These are phyloP conservation scores for Brettanomyces bruxellensis DNA, from an alignment of 805 yeast genomes.

Conservation along the genomic window DNA sequence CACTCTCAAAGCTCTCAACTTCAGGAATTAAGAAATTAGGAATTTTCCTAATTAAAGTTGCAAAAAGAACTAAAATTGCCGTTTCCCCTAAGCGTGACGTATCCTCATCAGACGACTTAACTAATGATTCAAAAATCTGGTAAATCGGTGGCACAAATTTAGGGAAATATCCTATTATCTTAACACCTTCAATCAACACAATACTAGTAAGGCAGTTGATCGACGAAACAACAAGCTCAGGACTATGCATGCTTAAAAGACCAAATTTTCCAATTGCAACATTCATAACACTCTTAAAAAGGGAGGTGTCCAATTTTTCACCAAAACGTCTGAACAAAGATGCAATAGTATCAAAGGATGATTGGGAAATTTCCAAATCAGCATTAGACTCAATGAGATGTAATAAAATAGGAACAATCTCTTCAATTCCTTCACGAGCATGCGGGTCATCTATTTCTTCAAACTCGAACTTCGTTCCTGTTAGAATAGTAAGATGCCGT, in stretches of 20 bases:
- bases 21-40: slow-evolving; percentile 78
- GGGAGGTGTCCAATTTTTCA: slow-evolving; percentile 33
- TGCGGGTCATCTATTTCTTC: slow-evolving; percentile 47
- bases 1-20: slow-evolving; percentile 49
- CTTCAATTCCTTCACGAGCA: slow-evolving; percentile 42
- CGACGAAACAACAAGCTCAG: slow-evolving; percentile 66
- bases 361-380: slow-evolving; percentile 50
- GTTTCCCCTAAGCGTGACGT: slow-evolving; percentile 45
- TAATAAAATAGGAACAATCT: slow-evolving; percentile 42
- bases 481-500: slow-evolving; percentile 51
- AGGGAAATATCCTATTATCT: slow-evolving; percentile 76
- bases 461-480: slow-evolving; percentile 58
- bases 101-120: slow-evolving; percentile 15
- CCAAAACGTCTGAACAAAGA: slow-evolving; percentile 58
- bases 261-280: slow-evolving; percentile 43
- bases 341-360: slow-evolving; percentile 61
- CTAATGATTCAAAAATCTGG: slow-evolving; percentile 41
- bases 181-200: slow-evolving; percentile 72
- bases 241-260: slow-evolving; percentile 34
- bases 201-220: slow-evolving; percentile 63
- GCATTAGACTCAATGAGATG: slow-evolving; percentile 26
- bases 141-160: slow-evolving; percentile 72
- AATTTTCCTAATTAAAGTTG: slow-evolving; percentile 69
- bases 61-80: slow-evolving; percentile 60
- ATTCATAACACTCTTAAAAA: slow-evolving; percentile 40